Conservation (phyloP, 2,329 filamentous ascomycete species). For the Arthrobotrys entomopaga region DNA sequence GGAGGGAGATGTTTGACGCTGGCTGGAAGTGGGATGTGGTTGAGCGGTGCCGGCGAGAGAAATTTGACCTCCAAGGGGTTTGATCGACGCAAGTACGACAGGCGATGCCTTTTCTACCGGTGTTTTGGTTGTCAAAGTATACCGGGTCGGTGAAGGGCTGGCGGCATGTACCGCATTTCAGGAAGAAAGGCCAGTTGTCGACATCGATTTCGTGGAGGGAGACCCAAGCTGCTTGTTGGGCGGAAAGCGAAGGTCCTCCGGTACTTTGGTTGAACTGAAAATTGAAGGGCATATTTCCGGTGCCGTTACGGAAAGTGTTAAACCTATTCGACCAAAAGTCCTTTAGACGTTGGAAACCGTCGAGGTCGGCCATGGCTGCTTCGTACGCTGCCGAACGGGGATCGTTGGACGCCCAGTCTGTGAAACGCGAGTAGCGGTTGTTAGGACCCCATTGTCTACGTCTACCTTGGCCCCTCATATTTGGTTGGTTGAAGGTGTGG, state of each 20-base stretch:
- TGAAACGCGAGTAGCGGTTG: conserved; percentile 1
- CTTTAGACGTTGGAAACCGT: not conserved
- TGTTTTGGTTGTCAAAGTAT: conserved; percentile 2
- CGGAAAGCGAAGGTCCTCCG: not conserved
- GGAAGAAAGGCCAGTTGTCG: conserved; percentile 35
- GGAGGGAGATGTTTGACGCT: conserved; percentile 17
- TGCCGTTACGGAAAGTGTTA: not conserved
- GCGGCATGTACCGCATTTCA: conserved; percentile 36
- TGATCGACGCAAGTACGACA: conserved; percentile 25
- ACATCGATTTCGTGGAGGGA: conserved; percentile 37
- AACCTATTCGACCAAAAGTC: not conserved
- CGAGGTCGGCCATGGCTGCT: conserved; percentile 16
- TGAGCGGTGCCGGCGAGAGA: not conserved
- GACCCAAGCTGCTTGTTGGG: conserved; percentile 10
- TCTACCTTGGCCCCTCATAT: not conserved
- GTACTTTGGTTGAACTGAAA: not conserved
- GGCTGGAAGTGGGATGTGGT: not conserved
- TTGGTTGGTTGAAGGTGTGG: not conserved
- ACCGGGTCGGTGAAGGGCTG: conserved; percentile 35
- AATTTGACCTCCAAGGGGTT: conserved; percentile 12
- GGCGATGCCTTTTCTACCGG: conserved; percentile 9
- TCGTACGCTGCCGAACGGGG: conserved; percentile 29
- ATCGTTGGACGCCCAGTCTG: not conserved
- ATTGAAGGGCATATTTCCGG: not conserved
- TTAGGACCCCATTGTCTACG: not conserved